Evolutionary conservation across 352 stramenopile species (phyloP), one percentile per base, ranked within the genome.

Genomic region (Phytophthora nicotianae): DNA sequence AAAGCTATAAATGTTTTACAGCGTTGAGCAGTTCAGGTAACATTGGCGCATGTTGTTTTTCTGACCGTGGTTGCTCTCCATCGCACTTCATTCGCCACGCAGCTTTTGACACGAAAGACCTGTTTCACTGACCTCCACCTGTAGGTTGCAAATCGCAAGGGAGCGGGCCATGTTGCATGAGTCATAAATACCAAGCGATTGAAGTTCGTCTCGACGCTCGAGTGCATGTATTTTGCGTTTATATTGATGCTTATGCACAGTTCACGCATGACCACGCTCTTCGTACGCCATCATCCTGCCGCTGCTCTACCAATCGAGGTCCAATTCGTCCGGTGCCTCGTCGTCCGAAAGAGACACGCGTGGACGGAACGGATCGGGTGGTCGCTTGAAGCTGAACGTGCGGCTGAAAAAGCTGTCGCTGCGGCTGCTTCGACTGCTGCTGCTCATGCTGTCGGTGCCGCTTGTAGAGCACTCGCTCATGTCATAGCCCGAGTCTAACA

Each of bases 301-400:
- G 20, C 23, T 26, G 35, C 29, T 42, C 21, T 58, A 68, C 61
- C 61, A 68, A 49, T 68, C 61, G n/a, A 68, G 53, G 45, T 50
- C 47, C 52, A 68, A 49, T 33, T 68, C 53, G n/a, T 64, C 43
- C 40, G 63, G 43, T 40, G 38, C 50, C 33, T 72, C 50, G 33
- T 64, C 51, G 46, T 63, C 50, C 14, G 64, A 72, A 50, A 40
- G 19, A 37, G 58, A 64, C 45, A 67, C 50, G 24, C 57, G 64
- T 19, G 64, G 58, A 8, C 58, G 58, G 46, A 67, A 68, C 32
- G 57, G 57, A 33, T 72, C 50, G 0, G 47, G 56, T 50, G 58
- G 62, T 26, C 50, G 43, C 38, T 58, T 59, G 61, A 68, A 59
- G 53, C 53, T 68, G 61, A 68, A 68, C 37, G 53, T 68, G 32